Conservation (phyloP, 371 early-diverging fungal species). For the Mucor sp. region DNA sequence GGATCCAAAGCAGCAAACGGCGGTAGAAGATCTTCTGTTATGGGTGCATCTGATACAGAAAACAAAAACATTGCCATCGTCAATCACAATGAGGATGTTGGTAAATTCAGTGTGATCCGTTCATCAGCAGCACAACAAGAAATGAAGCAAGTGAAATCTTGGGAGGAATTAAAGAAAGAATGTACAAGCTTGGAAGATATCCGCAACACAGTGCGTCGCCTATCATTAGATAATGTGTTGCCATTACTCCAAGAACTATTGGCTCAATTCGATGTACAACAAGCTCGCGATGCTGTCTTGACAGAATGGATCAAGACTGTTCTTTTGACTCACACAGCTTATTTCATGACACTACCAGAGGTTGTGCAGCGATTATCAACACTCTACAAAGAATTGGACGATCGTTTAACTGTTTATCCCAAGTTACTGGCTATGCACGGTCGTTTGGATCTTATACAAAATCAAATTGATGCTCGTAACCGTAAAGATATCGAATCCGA, state of each 20-base stretch:
- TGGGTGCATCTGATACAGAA: not conserved
- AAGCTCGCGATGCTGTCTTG: conserved; percentile 22
- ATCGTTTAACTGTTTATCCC: conserved; percentile 54
- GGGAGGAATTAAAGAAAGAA: conserved; percentile 21
- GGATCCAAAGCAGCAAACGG: conserved; percentile 4
- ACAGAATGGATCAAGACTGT: conserved; percentile 75
- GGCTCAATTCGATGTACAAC: conserved; percentile 19
- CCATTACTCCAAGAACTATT: conserved; percentile 26
- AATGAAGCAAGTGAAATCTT: conserved; percentile 7
- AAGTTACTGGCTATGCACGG: conserved; percentile 68
- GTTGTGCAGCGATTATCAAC: conserved; percentile 56
- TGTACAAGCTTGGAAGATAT: conserved; percentile 21
- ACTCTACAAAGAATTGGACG: conserved; percentile 65
- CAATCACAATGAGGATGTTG: conserved; percentile 17
- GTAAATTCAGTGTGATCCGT: conserved; percentile 25
- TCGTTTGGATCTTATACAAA: conserved; percentile 70
- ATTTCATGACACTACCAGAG: conserved; percentile 62
- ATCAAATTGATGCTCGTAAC: conserved; percentile 62
- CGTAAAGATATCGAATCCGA: conserved; percentile 43
- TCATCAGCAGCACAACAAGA: not conserved
- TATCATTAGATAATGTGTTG: conserved; percentile 21
- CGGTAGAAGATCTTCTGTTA: conserved; percentile 14
- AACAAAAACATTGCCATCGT: conserved; percentile 3
- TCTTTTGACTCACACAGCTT: conserved; percentile 65
- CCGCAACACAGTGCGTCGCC: conserved; percentile 17